Conservation (phyloP, 225 moss, liverwort and hornwort species). For the Ulota crispa region DNA sequence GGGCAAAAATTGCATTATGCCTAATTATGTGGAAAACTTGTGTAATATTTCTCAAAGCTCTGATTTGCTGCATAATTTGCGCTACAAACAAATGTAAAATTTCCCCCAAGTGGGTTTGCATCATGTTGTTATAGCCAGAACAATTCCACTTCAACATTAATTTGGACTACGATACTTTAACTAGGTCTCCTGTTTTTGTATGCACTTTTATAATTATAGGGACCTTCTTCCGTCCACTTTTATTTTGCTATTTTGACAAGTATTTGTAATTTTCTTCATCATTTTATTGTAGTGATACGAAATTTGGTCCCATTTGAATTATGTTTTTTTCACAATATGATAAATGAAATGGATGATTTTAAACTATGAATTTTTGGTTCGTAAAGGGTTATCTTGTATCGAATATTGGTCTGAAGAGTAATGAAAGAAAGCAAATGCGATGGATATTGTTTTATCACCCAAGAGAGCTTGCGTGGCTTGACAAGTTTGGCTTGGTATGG, state of each 20-base stretch:
- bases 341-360: not conserved
- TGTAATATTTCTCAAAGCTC: too few species aligned
- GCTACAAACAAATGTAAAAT: too few species aligned
- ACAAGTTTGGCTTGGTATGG: slow-evolving; percentile 7
- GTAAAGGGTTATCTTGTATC: not conserved
- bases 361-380: not conserved
- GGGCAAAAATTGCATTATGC: too few species aligned
- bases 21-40: too few species aligned
- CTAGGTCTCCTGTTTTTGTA: too few species aligned
- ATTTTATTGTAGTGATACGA: not conserved
- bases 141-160: not conserved
- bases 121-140: not conserved
- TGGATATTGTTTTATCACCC: not conserved
- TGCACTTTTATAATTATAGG: not conserved
- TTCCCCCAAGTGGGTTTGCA: too few species aligned
- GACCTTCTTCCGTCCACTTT: not conserved
- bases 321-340: not conserved
- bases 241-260: not conserved
- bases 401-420: not conserved
- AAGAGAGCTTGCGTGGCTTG: not conserved
- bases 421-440: not conserved
- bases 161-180: too few species aligned
- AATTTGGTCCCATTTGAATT: not conserved
- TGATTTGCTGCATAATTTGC: too few species aligned
- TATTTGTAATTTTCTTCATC: not conserved